Evolutionary conservation across 352 stramenopile species (phyloP), one percentile per base, ranked within the genome.

Genomic region (Bremia lactucae): DNA sequence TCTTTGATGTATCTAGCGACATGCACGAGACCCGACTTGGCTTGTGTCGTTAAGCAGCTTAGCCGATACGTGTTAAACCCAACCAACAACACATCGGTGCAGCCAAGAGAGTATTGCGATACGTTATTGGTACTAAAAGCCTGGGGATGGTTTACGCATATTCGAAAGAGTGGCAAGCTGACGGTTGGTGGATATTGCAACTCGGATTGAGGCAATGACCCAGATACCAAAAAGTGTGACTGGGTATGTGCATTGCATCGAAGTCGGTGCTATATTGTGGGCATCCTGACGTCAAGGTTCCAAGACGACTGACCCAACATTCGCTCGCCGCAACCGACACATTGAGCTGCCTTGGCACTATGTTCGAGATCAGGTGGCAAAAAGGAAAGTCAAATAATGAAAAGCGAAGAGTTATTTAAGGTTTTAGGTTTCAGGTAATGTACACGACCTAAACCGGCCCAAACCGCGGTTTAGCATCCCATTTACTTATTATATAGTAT

Each of bases 81-180:
- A n/a, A 41, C 42, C 0, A 42, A 13, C 42, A 41, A n/a, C 31
- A 49, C 2, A 49, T 49, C 21, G 31, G n/a, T 10, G 15, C 31
- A 6, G 31, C 42, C 8, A 37, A 3, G 11, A 37, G 34, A 28
- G n/a, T n/a, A n/a, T n/a, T n/a, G n/a, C n/a, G n/a, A n/a, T n/a
- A n/a, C n/a, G n/a, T n/a, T n/a, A n/a, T n/a, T n/a, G n/a, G n/a
- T n/a, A n/a, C n/a, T n/a, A n/a, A n/a, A n/a, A n/a, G n/a, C n/a
- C n/a, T n/a, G n/a, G n/a, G n/a, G n/a, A n/a, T n/a, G n/a, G n/a
- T n/a, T n/a, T n/a, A n/a, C n/a, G n/a, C n/a, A n/a, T n/a, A n/a
- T n/a, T n/a, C n/a, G n/a, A n/a, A n/a, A n/a, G n/a, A n/a, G n/a
- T n/a, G n/a, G n/a, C n/a, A n/a, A n/a, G n/a, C n/a, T n/a, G n/a